phyloP scores from a whole-genome alignment of 176 grass and related monocot species.

The Triticum dicoccoides region DNA sequence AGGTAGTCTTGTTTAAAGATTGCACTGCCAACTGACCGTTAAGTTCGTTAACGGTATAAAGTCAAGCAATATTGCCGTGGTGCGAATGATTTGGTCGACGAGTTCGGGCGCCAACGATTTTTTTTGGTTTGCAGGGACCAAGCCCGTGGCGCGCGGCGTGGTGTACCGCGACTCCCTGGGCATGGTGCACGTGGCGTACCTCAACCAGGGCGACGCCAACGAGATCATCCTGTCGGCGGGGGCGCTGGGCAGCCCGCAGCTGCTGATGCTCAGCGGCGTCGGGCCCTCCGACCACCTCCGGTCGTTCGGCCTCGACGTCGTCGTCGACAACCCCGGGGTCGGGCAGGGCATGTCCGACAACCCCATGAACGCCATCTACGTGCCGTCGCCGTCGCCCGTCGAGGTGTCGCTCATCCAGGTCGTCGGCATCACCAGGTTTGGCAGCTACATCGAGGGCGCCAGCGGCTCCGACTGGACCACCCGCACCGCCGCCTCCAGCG shows the following conservation, averaged over 20 bases:
- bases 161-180: constrained; percentile 52
- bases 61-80: background rate
- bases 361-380: constrained; percentile 78
- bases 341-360: constrained; percentile 79
- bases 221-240: constrained; percentile 78
- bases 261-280: constrained; percentile 85
- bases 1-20: constrained; percentile 26
- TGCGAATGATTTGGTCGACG: background rate
- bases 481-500: background rate
- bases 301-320: constrained; percentile 52
- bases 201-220: constrained; percentile 37
- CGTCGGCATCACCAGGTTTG: constrained; percentile 73
- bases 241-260: constrained; percentile 80
- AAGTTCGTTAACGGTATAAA: background rate
- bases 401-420: constrained; percentile 83
- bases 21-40: background rate
- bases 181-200: constrained; percentile 45
- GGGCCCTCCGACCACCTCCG: constrained; percentile 61
- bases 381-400: constrained; percentile 64
- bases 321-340: constrained; percentile 59
- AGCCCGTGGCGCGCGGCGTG: constrained; percentile 62
- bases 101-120: background rate
- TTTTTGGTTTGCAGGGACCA: constrained; percentile 17
- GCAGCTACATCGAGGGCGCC: constrained; percentile 79
- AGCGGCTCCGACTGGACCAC: constrained; percentile 63